Conservation (phyloP, 108 stramenopile species). For the Pseudonitzschia pungens region DNA sequence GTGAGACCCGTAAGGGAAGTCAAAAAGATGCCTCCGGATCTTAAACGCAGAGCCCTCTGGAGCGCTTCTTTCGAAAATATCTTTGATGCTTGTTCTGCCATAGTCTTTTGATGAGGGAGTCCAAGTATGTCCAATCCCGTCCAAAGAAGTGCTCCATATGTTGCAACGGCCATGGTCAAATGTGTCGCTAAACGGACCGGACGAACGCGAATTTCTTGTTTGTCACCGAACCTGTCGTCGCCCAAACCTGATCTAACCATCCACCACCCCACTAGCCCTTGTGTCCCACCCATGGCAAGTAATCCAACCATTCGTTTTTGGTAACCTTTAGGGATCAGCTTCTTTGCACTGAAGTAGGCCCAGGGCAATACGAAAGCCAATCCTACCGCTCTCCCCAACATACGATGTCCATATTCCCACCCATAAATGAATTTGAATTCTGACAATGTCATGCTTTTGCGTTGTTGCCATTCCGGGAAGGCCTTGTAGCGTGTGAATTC, state of each 20-base stretch:
- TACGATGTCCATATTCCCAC: conserved; percentile 99
- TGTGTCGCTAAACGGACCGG: conserved; percentile 96
- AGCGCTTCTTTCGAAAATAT: conserved; percentile 50
- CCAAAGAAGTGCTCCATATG: conserved; percentile 91
- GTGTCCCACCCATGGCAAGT: conserved; percentile 94
- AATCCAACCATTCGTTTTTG: conserved; percentile 78
- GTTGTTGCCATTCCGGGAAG: conserved; percentile 96
- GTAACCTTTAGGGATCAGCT: conserved; percentile 83
- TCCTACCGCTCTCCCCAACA: conserved; percentile 95
- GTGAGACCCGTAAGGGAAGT: conserved; percentile 82
- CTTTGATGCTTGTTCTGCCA: conserved; percentile 36
- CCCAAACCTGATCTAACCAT: conserved; percentile 99
- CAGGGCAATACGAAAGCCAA: conserved; percentile 85
- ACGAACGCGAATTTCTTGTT: conserved; percentile 92
- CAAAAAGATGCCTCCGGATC: conserved; percentile 52
- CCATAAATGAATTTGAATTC: conserved; percentile 99
- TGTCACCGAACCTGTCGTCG: conserved; percentile 83
- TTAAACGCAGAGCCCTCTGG: conserved; percentile 55
- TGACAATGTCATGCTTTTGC: conserved; percentile 92
- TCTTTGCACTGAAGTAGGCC: conserved; percentile 77
- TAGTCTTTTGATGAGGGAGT: conserved; percentile 46
- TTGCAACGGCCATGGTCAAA: conserved; percentile 93
- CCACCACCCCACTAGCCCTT: conserved; percentile 99
- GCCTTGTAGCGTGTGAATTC: conserved; percentile 97
- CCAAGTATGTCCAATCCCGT: conserved; percentile 88